phyloP scores from a whole-genome alignment of 768 basidiomycete genomes.

The Amanita inopinata region DNA sequence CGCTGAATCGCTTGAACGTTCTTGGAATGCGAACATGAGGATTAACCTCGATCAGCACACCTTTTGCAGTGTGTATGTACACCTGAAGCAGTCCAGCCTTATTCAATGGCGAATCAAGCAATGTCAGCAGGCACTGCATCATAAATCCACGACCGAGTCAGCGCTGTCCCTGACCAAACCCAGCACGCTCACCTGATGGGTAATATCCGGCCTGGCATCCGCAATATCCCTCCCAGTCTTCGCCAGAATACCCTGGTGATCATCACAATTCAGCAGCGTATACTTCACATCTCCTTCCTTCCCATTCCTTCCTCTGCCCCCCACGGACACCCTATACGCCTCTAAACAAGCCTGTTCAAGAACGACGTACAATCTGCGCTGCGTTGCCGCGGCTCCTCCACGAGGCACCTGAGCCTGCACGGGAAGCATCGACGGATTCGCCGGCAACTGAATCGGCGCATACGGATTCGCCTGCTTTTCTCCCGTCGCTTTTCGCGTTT shows the following conservation, averaged over 20 bases:
- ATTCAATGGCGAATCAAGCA: conserved; percentile 96
- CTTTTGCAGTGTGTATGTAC: conserved; percentile 95
- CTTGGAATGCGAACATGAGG: conserved; percentile 95
- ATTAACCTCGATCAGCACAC: conserved; percentile 96
- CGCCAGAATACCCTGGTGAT: conserved; percentile 96
- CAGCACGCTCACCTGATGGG: conserved; percentile 70
- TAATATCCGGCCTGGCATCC: conserved; percentile 98
- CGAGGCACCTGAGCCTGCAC: conserved; percentile 69
- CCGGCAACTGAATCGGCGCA: conserved; percentile 36
- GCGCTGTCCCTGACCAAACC: conserved; percentile 4
- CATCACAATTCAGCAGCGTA: conserved; percentile 94
- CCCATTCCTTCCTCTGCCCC: conserved; percentile 39
- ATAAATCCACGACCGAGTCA: too few species aligned
- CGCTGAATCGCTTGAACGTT: conserved; percentile 97
- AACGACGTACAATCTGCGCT: conserved; percentile 78
- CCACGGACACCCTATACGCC: conserved; percentile 77
- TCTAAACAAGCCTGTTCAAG: conserved; percentile 94
- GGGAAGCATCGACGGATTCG: conserved; percentile 77
- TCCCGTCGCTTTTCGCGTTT: conserved; percentile 42
- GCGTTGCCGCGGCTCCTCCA: conserved; percentile 38
- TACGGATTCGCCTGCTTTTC: conserved; percentile 21
- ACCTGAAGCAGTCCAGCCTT: conserved; percentile 95
- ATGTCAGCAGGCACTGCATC: conserved; percentile 86
- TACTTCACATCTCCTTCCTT: conserved; percentile 85
- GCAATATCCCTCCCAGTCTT: conserved; percentile 98